Base-by-base conservation (phyloP, 2,329 filamentous ascomycete species). In the Trichoderma sp. region DNA sequence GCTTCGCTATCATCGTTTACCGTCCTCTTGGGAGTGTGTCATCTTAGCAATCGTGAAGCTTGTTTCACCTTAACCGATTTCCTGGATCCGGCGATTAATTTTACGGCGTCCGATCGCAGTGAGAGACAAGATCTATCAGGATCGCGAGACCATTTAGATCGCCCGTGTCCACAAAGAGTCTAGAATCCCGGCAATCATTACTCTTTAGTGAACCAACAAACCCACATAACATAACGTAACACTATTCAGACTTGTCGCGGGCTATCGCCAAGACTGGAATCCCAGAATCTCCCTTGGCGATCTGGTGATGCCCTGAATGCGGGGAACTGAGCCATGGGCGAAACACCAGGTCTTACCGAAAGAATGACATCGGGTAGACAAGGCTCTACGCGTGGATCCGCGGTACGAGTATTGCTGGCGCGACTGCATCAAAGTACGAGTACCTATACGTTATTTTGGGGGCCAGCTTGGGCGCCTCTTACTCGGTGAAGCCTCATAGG, bases 41-140 rank as follows among this genome's bases (percentile, higher is more conserved):
- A 60, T 30, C 24, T 47, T 14, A 9, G 9, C 18, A n/a, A 30
- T 8, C 21, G 14, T 21, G 32, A 51, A 34, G 36, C 36, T 12
- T 68, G 65, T 68, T 32, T 68, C 56, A 68, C 65, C 56, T 68
- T 47, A 68, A 68, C 65, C 65, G n/a, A 68, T 32, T 60, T 68
- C 56, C 56, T 24, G 65, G 65, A n/a, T 58, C 53, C 14, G 36
- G 9, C 15, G 57, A 36, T 21, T 1, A 43, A n/a, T 43, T 28
- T 21, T 21, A 24, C 1, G 8, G 2, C 2, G 21, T n/a, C 32
- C 62, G 43, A 65, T 34, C 18, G 2, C 47, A 4, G 5, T 39
- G 32, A 43, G 15, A n/a, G 26, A 39, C 26, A 18, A 28, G 24
- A 58, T 30, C 4, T 15, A 36, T 39, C 9, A 15, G 39, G 18